Percentiles rank a stretch among this genome's conserved stretches.
phyloP scores from a whole-genome alignment of 306 rosid species.

The Cyamopsis tetragonoloba region DNA sequence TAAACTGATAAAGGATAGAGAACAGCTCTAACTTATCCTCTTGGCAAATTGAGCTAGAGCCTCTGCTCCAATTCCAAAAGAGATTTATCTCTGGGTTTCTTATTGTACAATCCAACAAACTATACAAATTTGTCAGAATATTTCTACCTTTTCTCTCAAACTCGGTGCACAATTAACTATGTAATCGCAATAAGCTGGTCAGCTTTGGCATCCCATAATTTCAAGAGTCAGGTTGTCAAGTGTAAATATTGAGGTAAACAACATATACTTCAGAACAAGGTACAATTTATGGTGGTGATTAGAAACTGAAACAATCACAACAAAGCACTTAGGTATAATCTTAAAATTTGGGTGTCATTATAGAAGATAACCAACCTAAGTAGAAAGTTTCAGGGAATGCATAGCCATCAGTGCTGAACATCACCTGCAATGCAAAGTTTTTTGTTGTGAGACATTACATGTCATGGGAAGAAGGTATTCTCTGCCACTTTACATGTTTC shows the following conservation, averaged over 20 bases:
- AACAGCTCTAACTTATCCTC: no score
- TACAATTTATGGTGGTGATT: not conserved
- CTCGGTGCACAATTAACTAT: not conserved
- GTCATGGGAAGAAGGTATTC: not conserved
- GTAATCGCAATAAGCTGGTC: no score
- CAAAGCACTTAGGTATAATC: not conserved
- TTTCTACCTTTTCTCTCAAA: no score
- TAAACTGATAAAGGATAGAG: no score
- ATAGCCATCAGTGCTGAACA: conserved; percentile 86
- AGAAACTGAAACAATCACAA: not conserved
- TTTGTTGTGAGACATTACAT: conserved; percentile 17
- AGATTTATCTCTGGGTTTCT: no score
- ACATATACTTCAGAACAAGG: not conserved
- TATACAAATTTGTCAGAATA: no score
- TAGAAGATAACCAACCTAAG: conserved; percentile 58
- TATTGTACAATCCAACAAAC: no score
- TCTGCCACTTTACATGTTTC: not conserved
- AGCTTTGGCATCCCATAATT: no score
- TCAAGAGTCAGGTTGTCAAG: no score
- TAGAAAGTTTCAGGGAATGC: conserved; percentile 85
- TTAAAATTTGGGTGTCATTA: not conserved
- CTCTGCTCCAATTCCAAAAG: no score
- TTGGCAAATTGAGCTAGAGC: no score
- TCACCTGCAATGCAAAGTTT: conserved; percentile 71
- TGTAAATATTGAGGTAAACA: not conserved